phyloP scores from a whole-genome alignment of 2,329 filamentous ascomycete genomes.

The Epichloe typhina region DNA sequence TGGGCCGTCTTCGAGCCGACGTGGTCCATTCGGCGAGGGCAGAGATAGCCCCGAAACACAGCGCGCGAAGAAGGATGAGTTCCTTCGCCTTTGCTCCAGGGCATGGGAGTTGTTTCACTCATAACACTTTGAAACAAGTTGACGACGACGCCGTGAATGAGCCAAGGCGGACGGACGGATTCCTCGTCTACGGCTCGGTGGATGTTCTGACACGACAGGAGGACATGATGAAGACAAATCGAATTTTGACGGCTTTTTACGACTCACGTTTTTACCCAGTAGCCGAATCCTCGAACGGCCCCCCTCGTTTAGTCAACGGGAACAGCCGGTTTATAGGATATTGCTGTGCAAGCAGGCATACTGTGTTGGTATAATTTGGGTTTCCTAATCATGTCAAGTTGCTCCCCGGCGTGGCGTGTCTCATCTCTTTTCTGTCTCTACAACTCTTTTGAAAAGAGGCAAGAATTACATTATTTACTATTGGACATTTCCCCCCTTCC shows the following conservation, averaged over 20 bases:
- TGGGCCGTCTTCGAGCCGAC: conserved; percentile 47
- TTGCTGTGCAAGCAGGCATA: too few relatives aligned
- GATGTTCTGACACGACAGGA: background rate
- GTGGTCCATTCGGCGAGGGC: conserved; percentile 67
- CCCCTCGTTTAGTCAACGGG: too few relatives aligned
- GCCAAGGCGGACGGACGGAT: background rate
- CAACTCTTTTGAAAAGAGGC: background rate
- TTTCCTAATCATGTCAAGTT: too few relatives aligned
- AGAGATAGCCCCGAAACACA: conserved; percentile 74
- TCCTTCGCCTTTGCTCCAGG: conserved; percentile 69
- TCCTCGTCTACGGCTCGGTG: background rate
- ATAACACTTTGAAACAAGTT: conserved; percentile 26
- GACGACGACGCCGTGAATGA: too few relatives aligned
- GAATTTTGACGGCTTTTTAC: background rate
- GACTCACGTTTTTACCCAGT: background rate
- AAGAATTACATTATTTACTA: background rate
- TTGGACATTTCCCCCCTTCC: background rate
- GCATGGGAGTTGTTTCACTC: conserved; percentile 98
- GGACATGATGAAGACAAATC: background rate
- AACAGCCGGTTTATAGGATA: too few relatives aligned
- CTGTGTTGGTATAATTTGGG: too few relatives aligned
- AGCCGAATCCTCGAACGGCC: too few relatives aligned
- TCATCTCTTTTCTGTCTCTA: too few relatives aligned
- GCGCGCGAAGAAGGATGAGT: conserved; percentile 82
- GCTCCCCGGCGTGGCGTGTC: too few relatives aligned